Evolutionary conservation across 2,329 filamentous ascomycete genomes (phyloP).

Genomic region (Calonectria pseudoturangicola): DNA sequence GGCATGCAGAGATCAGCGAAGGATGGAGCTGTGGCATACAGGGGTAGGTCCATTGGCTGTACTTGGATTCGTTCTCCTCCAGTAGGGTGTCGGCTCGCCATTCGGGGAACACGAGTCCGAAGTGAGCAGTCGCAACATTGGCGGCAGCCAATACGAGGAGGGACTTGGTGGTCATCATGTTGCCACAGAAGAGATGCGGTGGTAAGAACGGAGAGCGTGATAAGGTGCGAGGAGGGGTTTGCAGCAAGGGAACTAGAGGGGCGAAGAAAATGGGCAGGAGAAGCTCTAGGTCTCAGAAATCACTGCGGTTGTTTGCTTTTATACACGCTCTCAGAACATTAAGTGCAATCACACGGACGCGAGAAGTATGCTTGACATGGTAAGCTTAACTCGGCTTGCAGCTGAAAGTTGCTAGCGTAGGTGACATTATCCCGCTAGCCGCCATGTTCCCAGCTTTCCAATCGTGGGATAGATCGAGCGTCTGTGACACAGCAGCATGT

Average conservation of each 20-base stretch:
- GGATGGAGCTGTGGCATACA: constrained; percentile 62
- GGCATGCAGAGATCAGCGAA: background rate
- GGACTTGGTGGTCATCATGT: constrained; percentile 58
- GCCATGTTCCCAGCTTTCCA: background rate
- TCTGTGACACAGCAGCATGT: constrained; percentile 22
- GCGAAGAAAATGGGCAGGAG: background rate
- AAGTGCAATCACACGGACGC: constrained; percentile 20
- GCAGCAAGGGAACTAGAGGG: background rate
- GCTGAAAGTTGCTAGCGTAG: constrained; percentile 32
- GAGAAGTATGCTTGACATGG: constrained; percentile 32
- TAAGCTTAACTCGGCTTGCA: constrained; percentile 37
- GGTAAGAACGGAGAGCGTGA: background rate
- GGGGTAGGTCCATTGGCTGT: constrained; percentile 71
- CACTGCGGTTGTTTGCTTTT: constrained; percentile 10
- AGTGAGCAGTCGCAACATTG: constrained; percentile 67
- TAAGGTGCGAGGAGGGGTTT: background rate
- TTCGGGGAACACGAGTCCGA: constrained; percentile 66
- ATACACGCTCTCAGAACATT: constrained; percentile 22
- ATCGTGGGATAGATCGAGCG: background rate
- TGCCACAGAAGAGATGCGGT: background rate
- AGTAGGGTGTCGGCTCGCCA: constrained; percentile 70
- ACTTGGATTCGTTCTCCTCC: constrained; percentile 60
- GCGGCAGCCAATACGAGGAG: constrained; percentile 60
- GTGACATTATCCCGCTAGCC: constrained; percentile 33
- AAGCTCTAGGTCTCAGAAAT: background rate